Percentiles rank a stretch among this genome's conserved stretches.
These are phyloP conservation scores for Alloteropsis semialata DNA, from an alignment of 176 grass and related monocot genomes.

Conservation along the genomic window DNA sequence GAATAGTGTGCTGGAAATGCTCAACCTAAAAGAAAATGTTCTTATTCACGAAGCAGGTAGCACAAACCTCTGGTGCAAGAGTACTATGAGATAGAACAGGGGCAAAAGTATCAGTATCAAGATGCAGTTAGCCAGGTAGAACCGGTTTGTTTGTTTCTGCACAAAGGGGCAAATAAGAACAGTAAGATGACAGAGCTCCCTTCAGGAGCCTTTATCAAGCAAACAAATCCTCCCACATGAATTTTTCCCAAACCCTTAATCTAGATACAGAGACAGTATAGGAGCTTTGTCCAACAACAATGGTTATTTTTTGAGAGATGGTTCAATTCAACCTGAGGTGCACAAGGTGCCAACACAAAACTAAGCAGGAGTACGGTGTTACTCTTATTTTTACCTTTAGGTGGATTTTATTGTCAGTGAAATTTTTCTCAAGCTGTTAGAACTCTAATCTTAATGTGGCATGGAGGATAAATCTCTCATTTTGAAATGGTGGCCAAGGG, in stretches of 20 bases:
- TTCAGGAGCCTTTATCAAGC: neutral
- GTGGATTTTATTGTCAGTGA: no score
- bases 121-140: conserved; percentile 69
- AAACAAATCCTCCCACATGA: neutral
- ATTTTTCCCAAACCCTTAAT: neutral
- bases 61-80: conserved; percentile 83
- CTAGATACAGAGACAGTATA: neutral
- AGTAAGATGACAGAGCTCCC: neutral
- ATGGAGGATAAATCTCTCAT: no score
- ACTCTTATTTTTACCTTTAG: no score
- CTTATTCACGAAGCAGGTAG: conserved; percentile 9
- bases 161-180: conserved; percentile 19
- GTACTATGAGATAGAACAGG: conserved; percentile 88
- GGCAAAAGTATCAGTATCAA: conserved; percentile 81
- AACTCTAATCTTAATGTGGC: no score
- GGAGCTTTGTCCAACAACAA: neutral
- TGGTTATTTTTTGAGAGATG: neutral
- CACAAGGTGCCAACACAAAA: no score
- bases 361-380: no score
- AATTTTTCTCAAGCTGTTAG: no score
- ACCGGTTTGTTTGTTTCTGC: conserved; percentile 83
- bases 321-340: no score
- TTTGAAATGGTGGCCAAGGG: no score
- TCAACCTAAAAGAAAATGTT: conserved; percentile 3
- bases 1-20: neutral